These are phyloP conservation scores for Calonectria henricotiae DNA, from an alignment of 2,329 filamentous ascomycete genomes.

Conservation along the genomic window DNA sequence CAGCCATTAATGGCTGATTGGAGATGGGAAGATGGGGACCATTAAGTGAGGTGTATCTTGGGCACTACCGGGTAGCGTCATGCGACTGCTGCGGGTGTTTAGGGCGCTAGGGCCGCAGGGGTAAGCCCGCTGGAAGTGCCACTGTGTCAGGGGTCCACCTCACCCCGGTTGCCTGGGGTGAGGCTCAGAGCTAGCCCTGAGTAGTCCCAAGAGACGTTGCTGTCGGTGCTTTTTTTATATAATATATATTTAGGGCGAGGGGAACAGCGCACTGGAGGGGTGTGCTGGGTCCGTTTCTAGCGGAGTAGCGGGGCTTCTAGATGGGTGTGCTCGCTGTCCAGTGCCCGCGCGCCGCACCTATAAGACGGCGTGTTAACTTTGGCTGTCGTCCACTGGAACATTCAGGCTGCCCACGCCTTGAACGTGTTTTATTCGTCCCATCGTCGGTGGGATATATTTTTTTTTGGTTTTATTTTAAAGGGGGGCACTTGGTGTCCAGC, in stretches of 20 bases:
- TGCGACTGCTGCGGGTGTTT: slow-evolving; percentile 16
- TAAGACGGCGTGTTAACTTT: not conserved
- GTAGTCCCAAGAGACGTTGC: not conserved
- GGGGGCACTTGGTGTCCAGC: not conserved
- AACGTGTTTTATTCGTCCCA: not conserved
- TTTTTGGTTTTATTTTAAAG: not conserved
- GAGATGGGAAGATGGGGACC: slow-evolving; percentile 39
- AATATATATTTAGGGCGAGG: not conserved
- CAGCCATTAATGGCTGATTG: slow-evolving; percentile 37
- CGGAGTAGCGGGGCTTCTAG: slow-evolving; percentile 20
- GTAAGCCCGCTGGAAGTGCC: slow-evolving; percentile 19
- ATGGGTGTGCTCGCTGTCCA: not conserved
- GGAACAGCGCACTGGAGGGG: slow-evolving; percentile 2
- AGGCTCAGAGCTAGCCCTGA: not conserved
- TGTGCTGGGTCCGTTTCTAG: slow-evolving; percentile 1
- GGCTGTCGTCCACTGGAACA: not conserved
- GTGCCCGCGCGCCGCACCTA: not conserved
- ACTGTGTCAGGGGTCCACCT: slow-evolving; percentile 18
- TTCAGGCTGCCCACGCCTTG: not conserved
- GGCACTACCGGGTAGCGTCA: slow-evolving; percentile 11
- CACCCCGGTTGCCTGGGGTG: not conserved
- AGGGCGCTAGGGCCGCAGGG: slow-evolving; percentile 6
- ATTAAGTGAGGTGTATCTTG: slow-evolving; percentile 39
- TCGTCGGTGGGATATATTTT: not conserved
- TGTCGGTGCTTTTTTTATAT: slow-evolving; percentile 7